These are phyloP conservation scores for Leccinum sublutescens DNA, from an alignment of 768 basidiomycete species.

Conservation along the genomic window DNA sequence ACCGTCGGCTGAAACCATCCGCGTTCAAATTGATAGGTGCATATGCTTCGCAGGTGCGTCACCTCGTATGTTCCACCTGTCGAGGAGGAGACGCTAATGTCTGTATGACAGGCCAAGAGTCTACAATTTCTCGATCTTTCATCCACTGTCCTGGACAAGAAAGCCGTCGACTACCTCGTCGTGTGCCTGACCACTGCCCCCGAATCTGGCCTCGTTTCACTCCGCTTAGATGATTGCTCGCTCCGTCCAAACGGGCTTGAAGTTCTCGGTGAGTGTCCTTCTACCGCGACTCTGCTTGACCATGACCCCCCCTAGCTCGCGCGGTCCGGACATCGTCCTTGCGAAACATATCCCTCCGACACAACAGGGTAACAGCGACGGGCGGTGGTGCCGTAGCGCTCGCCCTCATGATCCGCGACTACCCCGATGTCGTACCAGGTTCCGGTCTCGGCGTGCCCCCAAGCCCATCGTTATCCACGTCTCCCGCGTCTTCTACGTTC, in stretches of 20 bases:
- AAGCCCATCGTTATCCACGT: constrained; percentile 7
- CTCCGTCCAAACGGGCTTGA: constrained; percentile 76
- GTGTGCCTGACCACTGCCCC: constrained; percentile 50
- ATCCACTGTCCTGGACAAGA: constrained; percentile 81
- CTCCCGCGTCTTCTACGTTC: constrained; percentile 19
- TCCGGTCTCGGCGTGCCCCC: neutral
- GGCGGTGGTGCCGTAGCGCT: constrained; percentile 91
- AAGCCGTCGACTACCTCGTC: constrained; percentile 78
- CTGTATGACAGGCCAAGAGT: constrained; percentile 54
- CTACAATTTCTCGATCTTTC: constrained; percentile 90
- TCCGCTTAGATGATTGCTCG: constrained; percentile 87
- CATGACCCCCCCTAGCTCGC: constrained; percentile 50
- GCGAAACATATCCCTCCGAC: constrained; percentile 84
- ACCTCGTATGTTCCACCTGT: neutral
- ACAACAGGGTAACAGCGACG: constrained; percentile 80
- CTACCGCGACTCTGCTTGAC: neutral
- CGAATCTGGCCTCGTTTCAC: constrained; percentile 56
- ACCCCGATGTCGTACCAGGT: constrained; percentile 70
- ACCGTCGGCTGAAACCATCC: constrained; percentile 61
- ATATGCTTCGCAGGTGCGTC: constrained; percentile 66
- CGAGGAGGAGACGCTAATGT: neutral
- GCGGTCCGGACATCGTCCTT: constrained; percentile 76
- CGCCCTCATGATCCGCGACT: constrained; percentile 96
- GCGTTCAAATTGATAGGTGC: constrained; percentile 81
- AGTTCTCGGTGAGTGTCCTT: constrained; percentile 59